Percentiles rank a stretch among this genome's conserved stretches.
Conservation (phyloP, 2,329 filamentous ascomycete species). For the Xylariales sp. region DNA sequence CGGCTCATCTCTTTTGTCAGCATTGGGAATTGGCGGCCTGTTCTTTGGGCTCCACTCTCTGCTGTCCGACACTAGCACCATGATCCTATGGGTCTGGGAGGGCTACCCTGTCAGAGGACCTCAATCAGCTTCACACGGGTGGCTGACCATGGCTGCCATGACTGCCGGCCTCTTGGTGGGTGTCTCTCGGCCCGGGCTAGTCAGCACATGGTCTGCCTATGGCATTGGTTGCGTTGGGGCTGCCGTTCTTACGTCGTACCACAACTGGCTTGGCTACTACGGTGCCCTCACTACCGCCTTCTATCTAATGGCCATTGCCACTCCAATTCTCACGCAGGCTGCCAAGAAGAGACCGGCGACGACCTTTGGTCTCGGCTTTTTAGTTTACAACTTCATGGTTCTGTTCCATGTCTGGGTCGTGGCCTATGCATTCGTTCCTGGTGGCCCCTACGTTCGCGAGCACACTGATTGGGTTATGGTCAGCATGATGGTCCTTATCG, state of each 20-base stretch:
- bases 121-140: slow-evolving; percentile 83
- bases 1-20: slow-evolving; percentile 67
- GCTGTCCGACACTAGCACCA: slow-evolving; percentile 94
- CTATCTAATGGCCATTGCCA: slow-evolving; percentile 77
- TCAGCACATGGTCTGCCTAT: slow-evolving; percentile 75
- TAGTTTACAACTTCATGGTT: slow-evolving; percentile 88
- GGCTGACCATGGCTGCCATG: slow-evolving; percentile 83
- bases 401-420: slow-evolving; percentile 99
- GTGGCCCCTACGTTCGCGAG: slow-evolving; percentile 86
- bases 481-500: slow-evolving; percentile 77
- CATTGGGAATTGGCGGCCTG: slow-evolving; percentile 74
- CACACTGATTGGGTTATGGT: slow-evolving; percentile 95
- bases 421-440: slow-evolving; percentile 95
- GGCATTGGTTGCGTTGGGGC: slow-evolving; percentile 76
- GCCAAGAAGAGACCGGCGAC: slow-evolving; percentile 70
- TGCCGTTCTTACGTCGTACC: slow-evolving; percentile 67
- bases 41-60: slow-evolving; percentile 90
- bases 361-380: slow-evolving; percentile 83
- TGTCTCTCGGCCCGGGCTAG: slow-evolving; percentile 65
- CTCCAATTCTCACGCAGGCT: slow-evolving; percentile 70
- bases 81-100: slow-evolving; percentile 98
- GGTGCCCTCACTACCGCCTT: slow-evolving; percentile 71
- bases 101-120: slow-evolving; percentile 89
- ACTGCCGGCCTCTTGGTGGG: slow-evolving; percentile 72
- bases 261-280: slow-evolving; percentile 85